Evolutionary conservation across 2,329 filamentous ascomycete species (phyloP).

Genomic region (Arthrobotrys musiformis): DNA sequence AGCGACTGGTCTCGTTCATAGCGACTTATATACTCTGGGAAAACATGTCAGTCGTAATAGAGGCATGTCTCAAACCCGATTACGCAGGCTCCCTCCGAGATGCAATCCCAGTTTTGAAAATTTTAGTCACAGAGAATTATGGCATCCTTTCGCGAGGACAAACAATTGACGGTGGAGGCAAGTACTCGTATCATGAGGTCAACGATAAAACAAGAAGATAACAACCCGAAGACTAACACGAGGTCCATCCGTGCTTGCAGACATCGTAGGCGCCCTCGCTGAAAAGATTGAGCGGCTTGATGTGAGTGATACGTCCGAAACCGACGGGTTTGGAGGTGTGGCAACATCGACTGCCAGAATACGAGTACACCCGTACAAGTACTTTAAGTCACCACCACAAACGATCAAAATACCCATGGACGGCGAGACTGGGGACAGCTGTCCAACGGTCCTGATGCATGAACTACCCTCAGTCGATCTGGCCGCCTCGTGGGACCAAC

Average conservation of each 20-base stretch:
- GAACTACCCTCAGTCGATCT: conserved; percentile 26
- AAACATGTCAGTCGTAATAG: conserved; percentile 33
- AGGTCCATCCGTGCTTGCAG: background rate
- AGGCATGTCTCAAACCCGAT: conserved; percentile 17
- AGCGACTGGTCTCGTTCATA: too few relatives aligned
- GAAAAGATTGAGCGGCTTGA: conserved; percentile 25
- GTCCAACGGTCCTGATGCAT: conserved; percentile 38
- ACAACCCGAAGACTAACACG: conserved; percentile 5
- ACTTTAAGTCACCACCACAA: conserved; percentile 32
- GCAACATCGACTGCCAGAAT: conserved; percentile 32
- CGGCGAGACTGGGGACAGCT: conserved; percentile 12
- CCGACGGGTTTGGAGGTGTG: background rate
- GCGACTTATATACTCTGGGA: background rate
- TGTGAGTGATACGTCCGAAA: conserved; percentile 33
- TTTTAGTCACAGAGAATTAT: conserved; percentile 30
- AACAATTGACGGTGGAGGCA: conserved; percentile 23
- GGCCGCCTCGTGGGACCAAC: conserved; percentile 39
- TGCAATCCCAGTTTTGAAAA: conserved; percentile 12
- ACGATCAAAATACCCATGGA: conserved; percentile 39
- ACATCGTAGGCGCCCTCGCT: conserved; percentile 19
- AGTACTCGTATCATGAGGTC: background rate
- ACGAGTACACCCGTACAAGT: conserved; percentile 51
- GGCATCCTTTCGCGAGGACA: conserved; percentile 23
- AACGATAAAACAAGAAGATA: background rate
- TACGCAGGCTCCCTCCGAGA: conserved; percentile 11